Evolutionary conservation across 331 rosid species (phyloP), one percentile per base, ranked within the genome.

Genomic region (Pyrus hybrid): DNA sequence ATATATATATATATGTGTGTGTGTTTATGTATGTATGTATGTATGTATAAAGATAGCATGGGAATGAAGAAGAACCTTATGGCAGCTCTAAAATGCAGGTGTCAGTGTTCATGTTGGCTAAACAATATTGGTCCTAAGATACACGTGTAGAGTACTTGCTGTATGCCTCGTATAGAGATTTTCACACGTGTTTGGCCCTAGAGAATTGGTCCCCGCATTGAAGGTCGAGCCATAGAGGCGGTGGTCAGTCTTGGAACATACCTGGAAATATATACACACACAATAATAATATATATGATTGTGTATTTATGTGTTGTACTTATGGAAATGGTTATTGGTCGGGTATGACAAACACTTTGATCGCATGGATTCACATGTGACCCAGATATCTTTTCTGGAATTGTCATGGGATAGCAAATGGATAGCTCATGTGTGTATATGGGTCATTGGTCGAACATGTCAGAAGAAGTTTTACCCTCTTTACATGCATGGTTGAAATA

Each of bases 291-390:
- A 11, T 17, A 41, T 72, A 35, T 8, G 66, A 13, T 25, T 11
- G 51, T 13, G 6, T 45, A 45, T 29, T 26, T 28, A 22, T 4
- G 11, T 29, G 10, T 4, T 20, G 43, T 37, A 37, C 43, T 17
- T 35, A 17, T 22, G 5, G 22, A 21, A 20, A 35, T 16, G 47
- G 35, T 41, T 5, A 63, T 56, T 78, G 80, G 67, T 70, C 29
- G 68, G 76, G 18, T 51, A 73, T 33, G 74, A 64, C 68, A 33
- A 73, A 41, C 45, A 63, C 62, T 20, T 28, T 18, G 60, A 28
- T 78, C 82, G 78, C 80, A 63, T 76, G 86, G 72, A 79, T 63
- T 64, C 81, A 79, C 85, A 80, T 81, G 80, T 70, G 86, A 75
- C 74, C 82, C 76, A 79, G 76, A 73, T 74, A 68, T 80, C 47